Evolutionary conservation across 2,329 filamentous ascomycete genomes (phyloP).

Genomic region (Microsporum ferrugineum): DNA sequence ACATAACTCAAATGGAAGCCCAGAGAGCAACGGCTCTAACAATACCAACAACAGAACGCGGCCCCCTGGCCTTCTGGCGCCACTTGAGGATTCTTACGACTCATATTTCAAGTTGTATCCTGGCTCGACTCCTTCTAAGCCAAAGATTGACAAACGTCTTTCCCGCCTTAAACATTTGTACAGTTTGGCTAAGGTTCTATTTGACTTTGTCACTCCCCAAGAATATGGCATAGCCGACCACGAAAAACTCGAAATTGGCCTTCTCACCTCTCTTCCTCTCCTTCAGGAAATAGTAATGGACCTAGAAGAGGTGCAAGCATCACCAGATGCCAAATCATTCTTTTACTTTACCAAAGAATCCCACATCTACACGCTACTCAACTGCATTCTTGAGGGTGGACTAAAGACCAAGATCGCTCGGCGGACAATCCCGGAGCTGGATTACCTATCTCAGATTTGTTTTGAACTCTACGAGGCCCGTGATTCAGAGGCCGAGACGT

Average conservation of each 20-base stretch:
- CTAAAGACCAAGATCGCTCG: conserved; percentile 95
- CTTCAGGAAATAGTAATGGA: conserved; percentile 96
- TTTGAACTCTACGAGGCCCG: conserved; percentile 97
- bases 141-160: conserved; percentile 72
- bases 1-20: conserved; percentile 12
- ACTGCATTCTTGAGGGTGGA: conserved; percentile 94
- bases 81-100: conserved; percentile 45
- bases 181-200: conserved; percentile 83
- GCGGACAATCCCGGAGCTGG: conserved; percentile 88
- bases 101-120: conserved; percentile 85
- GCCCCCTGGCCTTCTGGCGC: conserved; percentile 35
- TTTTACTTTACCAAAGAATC: conserved; percentile 99
- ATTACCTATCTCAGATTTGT: conserved; percentile 94
- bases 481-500: conserved; percentile 63
- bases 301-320: conserved; percentile 92
- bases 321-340: conserved; percentile 85
- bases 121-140: conserved; percentile 60
- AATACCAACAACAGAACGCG: conserved; percentile 10
- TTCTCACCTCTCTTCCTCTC: conserved; percentile 83
- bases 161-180: conserved; percentile 88
- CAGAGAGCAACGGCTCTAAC: conserved; percentile 11
- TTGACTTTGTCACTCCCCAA: conserved; percentile 96
- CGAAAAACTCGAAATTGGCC: conserved; percentile 96
- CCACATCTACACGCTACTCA: conserved; percentile 94
- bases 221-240: conserved; percentile 93